Conservation (phyloP, 2,329 filamentous ascomycete genomes). For the Neonectria magnoliae region DNA sequence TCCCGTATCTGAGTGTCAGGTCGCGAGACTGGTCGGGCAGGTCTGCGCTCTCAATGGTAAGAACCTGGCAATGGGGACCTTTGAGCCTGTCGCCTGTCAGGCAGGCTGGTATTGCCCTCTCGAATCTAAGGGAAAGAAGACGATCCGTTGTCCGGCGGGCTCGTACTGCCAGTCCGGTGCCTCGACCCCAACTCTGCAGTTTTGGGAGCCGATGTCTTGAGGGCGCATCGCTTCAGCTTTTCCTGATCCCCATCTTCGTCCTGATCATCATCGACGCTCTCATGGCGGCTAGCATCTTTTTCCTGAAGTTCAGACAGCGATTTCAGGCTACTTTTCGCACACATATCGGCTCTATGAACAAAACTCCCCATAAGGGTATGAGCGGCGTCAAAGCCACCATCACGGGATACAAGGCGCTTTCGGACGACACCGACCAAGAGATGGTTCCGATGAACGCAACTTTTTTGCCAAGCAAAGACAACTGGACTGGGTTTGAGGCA, state of each 20-base stretch:
- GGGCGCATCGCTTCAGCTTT: constrained; percentile 54
- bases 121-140: constrained; percentile 47
- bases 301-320: constrained; percentile 33
- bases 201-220: constrained; percentile 57
- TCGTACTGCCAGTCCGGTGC: constrained; percentile 63
- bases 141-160: constrained; percentile 56
- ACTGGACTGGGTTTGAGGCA: constrained; percentile 50
- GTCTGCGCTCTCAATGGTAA: constrained; percentile 46
- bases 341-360: constrained; percentile 28
- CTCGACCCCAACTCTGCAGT: constrained; percentile 56
- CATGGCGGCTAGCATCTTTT: constrained; percentile 47
- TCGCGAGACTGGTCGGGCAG: constrained; percentile 47
- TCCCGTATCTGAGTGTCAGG: constrained; percentile 50
- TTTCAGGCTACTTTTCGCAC: constrained; percentile 29
- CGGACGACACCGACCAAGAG: constrained; percentile 49
- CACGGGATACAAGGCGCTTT: constrained; percentile 49
- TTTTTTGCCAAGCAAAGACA: constrained; percentile 42
- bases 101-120: constrained; percentile 60
- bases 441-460: constrained; percentile 47
- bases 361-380: constrained; percentile 34
- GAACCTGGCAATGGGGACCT: constrained; percentile 56
- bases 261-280: constrained; percentile 55
- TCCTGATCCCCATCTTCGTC: constrained; percentile 55
- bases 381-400: constrained; percentile 44
- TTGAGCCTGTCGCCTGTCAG: constrained; percentile 63